Conservation (phyloP, 306 rosid species). For the Trichosanthes truncata region DNA sequence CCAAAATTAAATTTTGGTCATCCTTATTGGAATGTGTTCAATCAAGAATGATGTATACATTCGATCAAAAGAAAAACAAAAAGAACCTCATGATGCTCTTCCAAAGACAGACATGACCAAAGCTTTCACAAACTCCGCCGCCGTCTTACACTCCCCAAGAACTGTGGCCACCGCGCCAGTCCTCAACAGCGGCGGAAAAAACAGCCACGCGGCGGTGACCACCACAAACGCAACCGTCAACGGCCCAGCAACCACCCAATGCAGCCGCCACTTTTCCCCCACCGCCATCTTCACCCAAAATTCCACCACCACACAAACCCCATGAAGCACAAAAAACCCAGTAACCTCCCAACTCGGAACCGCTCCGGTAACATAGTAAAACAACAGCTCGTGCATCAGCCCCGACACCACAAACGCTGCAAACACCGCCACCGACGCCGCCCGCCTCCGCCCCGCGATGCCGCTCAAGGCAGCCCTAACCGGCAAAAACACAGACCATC, state of each 20-base stretch:
- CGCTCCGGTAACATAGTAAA: slow-evolving; percentile 15
- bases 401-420: slow-evolving; percentile 23
- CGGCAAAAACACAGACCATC: slow-evolving; percentile 14
- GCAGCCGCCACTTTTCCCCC: not conserved
- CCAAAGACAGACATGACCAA: not conserved
- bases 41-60: not conserved
- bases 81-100: too few relatives aligned
- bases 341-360: slow-evolving; percentile 31
- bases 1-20: too few relatives aligned
- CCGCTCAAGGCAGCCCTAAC: not conserved
- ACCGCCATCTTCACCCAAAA: not conserved
- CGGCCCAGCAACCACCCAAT: slow-evolving; percentile 5
- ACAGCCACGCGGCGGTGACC: slow-evolving; percentile 21
- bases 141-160: not conserved
- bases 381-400: slow-evolving; percentile 24
- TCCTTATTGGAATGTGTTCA: too few relatives aligned
- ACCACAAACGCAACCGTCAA: slow-evolving; percentile 18
- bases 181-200: slow-evolving; percentile 23
- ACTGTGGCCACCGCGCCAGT: slow-evolving; percentile 7
- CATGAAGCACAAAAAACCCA: slow-evolving; percentile 21
- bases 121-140: not conserved
- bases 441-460: not conserved
- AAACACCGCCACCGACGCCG: not conserved
- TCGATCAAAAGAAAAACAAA: not conserved
- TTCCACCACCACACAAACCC: slow-evolving; percentile 20